phyloP scores from a whole-genome alignment of 2,329 filamentous ascomycete genomes.

The Clonostachys chloroleuca region DNA sequence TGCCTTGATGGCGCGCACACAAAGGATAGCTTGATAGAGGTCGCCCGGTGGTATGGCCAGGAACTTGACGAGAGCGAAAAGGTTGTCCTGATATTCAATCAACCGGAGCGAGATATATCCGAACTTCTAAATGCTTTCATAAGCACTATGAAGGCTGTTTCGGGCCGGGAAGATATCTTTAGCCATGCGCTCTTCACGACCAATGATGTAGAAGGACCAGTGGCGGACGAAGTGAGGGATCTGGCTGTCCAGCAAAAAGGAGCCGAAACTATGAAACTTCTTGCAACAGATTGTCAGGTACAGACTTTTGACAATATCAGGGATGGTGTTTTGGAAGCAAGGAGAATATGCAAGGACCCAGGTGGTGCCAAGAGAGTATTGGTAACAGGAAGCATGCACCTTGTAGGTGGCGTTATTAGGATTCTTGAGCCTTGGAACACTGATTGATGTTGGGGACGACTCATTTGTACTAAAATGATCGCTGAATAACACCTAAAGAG shows the following conservation, averaged over 20 bases:
- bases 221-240: slow-evolving; percentile 32
- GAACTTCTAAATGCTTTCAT: slow-evolving; percentile 62
- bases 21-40: slow-evolving; percentile 72
- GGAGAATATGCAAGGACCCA: slow-evolving; percentile 25
- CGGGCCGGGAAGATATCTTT: slow-evolving; percentile 45
- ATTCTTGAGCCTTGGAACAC: slow-evolving; percentile 51
- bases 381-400: slow-evolving; percentile 79
- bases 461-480: too few species aligned
- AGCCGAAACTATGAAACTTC: slow-evolving; percentile 52
- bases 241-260: slow-evolving; percentile 63
- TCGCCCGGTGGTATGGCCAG: slow-evolving; percentile 71
- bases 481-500: neutral
- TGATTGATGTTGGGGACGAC: too few species aligned
- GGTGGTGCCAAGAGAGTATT: slow-evolving; percentile 53
- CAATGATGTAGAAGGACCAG: slow-evolving; percentile 45
- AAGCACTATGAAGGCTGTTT: slow-evolving; percentile 39
- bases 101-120: slow-evolving; percentile 76
- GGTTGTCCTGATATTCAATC: slow-evolving; percentile 79
- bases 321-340: slow-evolving; percentile 60
- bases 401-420: slow-evolving; percentile 75
- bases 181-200: slow-evolving; percentile 76
- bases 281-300: slow-evolving; percentile 40
- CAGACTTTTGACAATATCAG: slow-evolving; percentile 63
- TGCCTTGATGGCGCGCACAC: slow-evolving; percentile 88
- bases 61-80: slow-evolving; percentile 21